Conservation (phyloP, 2,329 filamentous ascomycete genomes). For the Thielaviopsis populi region DNA sequence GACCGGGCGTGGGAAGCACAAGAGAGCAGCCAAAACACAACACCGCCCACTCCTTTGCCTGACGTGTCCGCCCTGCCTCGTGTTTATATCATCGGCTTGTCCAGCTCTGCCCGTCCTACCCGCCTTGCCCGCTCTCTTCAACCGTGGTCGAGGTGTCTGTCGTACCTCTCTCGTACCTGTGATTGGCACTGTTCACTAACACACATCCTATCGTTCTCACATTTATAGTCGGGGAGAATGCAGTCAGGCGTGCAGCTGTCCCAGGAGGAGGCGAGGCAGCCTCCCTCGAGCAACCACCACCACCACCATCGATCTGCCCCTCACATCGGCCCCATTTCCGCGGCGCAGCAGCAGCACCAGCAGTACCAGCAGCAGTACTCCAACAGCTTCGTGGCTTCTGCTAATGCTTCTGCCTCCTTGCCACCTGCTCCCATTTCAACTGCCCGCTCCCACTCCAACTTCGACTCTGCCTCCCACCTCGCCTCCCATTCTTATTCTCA, state of each 20-base stretch:
- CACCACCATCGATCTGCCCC: constrained; percentile 5
- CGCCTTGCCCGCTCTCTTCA: not conserved
- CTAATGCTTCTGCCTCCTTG: not conserved
- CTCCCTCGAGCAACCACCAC: constrained; percentile 4
- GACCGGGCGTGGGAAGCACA: not conserved
- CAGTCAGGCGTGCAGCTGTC: constrained; percentile 3
- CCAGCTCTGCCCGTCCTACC: not conserved
- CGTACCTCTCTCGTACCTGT: not conserved
- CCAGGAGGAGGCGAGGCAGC: constrained; percentile 9
- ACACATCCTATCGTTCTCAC: not conserved
- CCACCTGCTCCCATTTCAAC: not conserved
- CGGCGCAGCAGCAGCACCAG: not conserved
- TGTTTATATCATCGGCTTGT: constrained; percentile 3
- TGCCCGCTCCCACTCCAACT: not conserved
- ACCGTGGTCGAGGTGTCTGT: not conserved
- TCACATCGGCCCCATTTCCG: not conserved
- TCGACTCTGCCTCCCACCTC: not conserved
- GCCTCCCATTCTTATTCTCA: not conserved
- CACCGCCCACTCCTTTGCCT: not conserved
- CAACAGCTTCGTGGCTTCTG: not conserved
- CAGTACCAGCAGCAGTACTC: not conserved
- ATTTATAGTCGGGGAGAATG: constrained; percentile 12
- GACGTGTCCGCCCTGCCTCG: not conserved
- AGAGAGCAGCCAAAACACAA: not conserved
- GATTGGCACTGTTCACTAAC: not conserved